A percentile compares a stretch with the other conserved stretches of the same genome.
Conservation (phyloP, 2,329 filamentous ascomycete species). For the Cytospora leucostoma region DNA sequence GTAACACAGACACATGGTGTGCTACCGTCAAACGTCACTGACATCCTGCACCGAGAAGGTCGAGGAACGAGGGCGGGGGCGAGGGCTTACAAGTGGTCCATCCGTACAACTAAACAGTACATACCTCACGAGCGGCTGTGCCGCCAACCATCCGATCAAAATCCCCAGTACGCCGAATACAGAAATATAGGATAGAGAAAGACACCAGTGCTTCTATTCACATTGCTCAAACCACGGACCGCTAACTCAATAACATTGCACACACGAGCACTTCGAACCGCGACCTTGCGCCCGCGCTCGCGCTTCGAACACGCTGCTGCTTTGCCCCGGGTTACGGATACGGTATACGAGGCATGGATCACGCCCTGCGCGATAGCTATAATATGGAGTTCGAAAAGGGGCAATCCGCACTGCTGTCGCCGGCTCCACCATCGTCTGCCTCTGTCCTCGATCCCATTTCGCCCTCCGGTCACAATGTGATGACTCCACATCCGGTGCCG, state of each 20-base stretch:
- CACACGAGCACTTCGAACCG: constrained; percentile 4
- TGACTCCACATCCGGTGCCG: constrained; percentile 11
- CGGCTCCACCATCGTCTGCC: constrained; percentile 12
- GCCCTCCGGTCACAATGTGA: constrained; percentile 12
- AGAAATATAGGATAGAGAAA: too few relatives aligned
- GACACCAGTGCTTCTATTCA: not conserved
- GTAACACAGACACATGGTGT: too few relatives aligned
- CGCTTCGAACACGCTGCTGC: not conserved
- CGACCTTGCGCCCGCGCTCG: not conserved
- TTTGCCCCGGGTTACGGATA: not conserved
- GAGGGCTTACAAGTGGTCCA: too few relatives aligned
- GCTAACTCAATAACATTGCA: not conserved
- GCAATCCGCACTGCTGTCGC: constrained; percentile 5
- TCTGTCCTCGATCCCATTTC: constrained; percentile 13
- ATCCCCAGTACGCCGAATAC: too few relatives aligned
- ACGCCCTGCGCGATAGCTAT: constrained; percentile 10
- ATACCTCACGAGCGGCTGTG: too few relatives aligned
- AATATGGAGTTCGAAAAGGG: constrained; percentile 5
- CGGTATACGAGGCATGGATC: not conserved
- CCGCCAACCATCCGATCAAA: too few relatives aligned
- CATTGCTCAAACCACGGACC: not conserved
- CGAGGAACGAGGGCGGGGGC: too few relatives aligned
- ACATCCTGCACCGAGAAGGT: too few relatives aligned
- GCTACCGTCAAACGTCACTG: too few relatives aligned
- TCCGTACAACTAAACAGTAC: too few relatives aligned